phyloP scores from a whole-genome alignment of 495 filamentous ascomycete genomes.

The Patellaria atrata region DNA sequence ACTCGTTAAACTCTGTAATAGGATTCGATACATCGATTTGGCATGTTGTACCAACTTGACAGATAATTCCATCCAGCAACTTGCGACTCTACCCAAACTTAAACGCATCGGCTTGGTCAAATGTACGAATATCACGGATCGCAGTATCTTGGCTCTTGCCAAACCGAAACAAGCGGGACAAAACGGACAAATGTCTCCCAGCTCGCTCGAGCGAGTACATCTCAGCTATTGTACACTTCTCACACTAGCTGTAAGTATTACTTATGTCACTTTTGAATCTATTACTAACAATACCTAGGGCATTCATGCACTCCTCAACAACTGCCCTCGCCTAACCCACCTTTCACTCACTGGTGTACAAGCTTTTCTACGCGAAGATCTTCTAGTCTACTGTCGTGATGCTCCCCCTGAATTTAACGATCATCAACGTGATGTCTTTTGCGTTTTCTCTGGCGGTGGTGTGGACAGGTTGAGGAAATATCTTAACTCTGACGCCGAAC shows the following conservation, averaged over 20 bases:
- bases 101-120: slow-evolving; percentile 92
- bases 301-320: slow-evolving; percentile 76
- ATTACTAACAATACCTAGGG: slow-evolving; percentile 41
- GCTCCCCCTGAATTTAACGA: slow-evolving; percentile 91
- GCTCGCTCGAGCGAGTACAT: slow-evolving; percentile 81
- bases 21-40: slow-evolving; percentile 93
- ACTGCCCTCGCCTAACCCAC: slow-evolving; percentile 85
- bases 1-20: slow-evolving; percentile 72
- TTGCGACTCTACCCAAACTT: slow-evolving; percentile 81
- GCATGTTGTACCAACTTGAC: slow-evolving; percentile 89
- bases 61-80: slow-evolving; percentile 67
- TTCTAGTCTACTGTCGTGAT: slow-evolving; percentile 70
- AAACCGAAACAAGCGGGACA: slow-evolving; percentile 34
- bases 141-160: slow-evolving; percentile 72
- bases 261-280: not conserved
- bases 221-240: slow-evolving; percentile 86
- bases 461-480: slow-evolving; percentile 63
- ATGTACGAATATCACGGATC: slow-evolving; percentile 75
- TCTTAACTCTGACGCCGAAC: slow-evolving; percentile 40
- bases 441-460: slow-evolving; percentile 85
- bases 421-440: slow-evolving; percentile 88
- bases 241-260: slow-evolving; percentile 52
- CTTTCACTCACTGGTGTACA: slow-evolving; percentile 91
- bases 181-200: slow-evolving; percentile 35
- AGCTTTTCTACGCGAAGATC: slow-evolving; percentile 59